Evolutionary conservation across 495 filamentous ascomycete species (phyloP), one percentile per base, ranked within the genome.

Genomic region (Pyronema omphalodes): DNA sequence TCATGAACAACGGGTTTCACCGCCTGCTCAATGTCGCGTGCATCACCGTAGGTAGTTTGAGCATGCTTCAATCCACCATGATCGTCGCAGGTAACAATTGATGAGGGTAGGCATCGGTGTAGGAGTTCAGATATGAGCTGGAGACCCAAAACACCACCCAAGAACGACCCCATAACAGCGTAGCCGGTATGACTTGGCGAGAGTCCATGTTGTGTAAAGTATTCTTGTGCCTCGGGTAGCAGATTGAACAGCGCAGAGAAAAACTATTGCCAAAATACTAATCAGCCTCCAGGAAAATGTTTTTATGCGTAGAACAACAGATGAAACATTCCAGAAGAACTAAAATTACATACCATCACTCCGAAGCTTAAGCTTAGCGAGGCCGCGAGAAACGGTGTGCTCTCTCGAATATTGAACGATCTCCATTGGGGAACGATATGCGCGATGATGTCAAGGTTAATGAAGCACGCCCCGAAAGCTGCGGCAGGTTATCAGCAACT

Each of bases 241-340:
- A 98, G 95, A 67, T 83, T 88, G 63, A 91, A 93, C 29, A 98
- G 68, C 1, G 93, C 83, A 52, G 88, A 94, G 63, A 94, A 98
- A 14, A 95, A 73, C 88, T 95, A 63, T 7, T 37, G 56, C 6
- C 14, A 29, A 7, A 39, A 62, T 56, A 63, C 57, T 36, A 58
- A 53, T 57, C 35, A 56, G 60, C 44, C 36, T 55, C 50, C 50
- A 54, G 47, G 37, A 14, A 7, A 44, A 18, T 8, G 9, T 11
- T 3, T 1, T 51, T 36, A 8, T 47, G 9, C 44, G 17, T 7
- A 19, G 23, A 14, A 9, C 9, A n/a, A 11, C 44, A 9, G 3
- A 36, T 11, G 36, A 48, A 29, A 18, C 19, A 11, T 48, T 48
- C 19, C 40, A 18, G 40, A 39, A 45, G 23, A 5, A 29, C 17